phyloP scores from a whole-genome alignment of 768 basidiomycete genomes.

The Phaffia tasmanica region DNA sequence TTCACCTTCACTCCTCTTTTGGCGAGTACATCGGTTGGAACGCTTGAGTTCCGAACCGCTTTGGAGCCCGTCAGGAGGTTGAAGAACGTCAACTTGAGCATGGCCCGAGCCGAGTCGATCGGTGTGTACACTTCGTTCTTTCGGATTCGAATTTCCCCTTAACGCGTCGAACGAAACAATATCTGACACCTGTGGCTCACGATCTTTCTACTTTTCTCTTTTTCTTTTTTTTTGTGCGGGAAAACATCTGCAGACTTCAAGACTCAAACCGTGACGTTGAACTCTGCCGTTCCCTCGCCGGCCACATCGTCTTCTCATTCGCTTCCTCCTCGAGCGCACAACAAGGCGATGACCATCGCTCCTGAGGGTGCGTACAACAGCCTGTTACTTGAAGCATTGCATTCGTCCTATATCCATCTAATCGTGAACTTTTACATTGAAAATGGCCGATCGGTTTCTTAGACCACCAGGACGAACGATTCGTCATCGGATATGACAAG shows the following conservation, averaged over 20 bases:
- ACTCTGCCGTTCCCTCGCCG: constrained; percentile 24
- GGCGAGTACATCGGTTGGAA: constrained; percentile 56
- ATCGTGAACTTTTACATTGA: no score
- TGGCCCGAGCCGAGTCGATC: constrained; percentile 15
- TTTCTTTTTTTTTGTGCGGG: constrained; percentile 22
- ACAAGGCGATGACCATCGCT: constrained; percentile 36
- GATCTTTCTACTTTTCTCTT: not conserved
- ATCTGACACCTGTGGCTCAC: constrained; percentile 56
- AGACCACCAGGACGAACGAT: constrained; percentile 37
- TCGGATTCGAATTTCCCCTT: constrained; percentile 46
- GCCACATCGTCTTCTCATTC: constrained; percentile 19
- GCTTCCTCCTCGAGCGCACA: constrained; percentile 23
- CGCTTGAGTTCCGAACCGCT: constrained; percentile 68
- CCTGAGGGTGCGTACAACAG: no score
- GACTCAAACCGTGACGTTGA: constrained; percentile 20
- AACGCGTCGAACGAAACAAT: not conserved
- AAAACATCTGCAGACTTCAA: constrained; percentile 8
- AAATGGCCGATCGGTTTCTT: constrained; percentile 35
- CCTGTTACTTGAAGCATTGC: no score
- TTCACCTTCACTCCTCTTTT: constrained; percentile 31
- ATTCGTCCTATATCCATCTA: no score
- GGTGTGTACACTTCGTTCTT: constrained; percentile 47
- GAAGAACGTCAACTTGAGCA: constrained; percentile 25
- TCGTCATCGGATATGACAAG: constrained; percentile 62
- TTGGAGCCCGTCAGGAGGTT: constrained; percentile 57